phyloP scores from a whole-genome alignment of 1,284 basidiomycete genomes.

The Tilletiopsis washingtonensis region DNA sequence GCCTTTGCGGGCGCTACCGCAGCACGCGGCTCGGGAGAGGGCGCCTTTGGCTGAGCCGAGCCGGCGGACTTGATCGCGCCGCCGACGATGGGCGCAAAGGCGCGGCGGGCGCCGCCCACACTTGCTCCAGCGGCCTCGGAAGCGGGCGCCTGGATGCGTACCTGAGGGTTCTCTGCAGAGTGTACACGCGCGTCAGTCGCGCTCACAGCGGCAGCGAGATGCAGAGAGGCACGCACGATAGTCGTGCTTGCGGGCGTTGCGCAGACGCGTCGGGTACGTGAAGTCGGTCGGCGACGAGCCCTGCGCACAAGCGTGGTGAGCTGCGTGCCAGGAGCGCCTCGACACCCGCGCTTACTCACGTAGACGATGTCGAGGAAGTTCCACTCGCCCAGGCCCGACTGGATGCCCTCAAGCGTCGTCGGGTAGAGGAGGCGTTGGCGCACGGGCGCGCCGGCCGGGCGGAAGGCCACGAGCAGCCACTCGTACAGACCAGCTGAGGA shows the following conservation, averaged over 20 bases:
- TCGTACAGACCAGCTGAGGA: slow-evolving; percentile 35
- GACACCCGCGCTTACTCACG: no score
- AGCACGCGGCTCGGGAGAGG: no score
- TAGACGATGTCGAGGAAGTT: slow-evolving; percentile 39
- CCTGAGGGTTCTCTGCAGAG: slow-evolving; percentile 28
- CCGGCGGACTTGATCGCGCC: no score
- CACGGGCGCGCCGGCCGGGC: slow-evolving; percentile 33
- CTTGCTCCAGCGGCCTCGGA: slow-evolving; percentile 34
- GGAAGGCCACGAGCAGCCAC: slow-evolving; percentile 36
- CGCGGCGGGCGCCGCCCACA: slow-evolving; percentile 27
- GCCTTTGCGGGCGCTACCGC: no score
- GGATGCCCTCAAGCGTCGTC: slow-evolving; percentile 28
- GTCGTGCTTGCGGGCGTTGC: slow-evolving; percentile 38
- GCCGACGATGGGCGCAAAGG: slow-evolving; percentile 27
- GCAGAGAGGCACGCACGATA: slow-evolving; percentile 19
- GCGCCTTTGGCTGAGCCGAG: no score
- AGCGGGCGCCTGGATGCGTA: slow-evolving; percentile 23
- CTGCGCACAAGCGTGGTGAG: neutral
- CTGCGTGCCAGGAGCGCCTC: no score
- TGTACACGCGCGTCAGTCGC: no score
- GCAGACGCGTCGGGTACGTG: slow-evolving; percentile 26
- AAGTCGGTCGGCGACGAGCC: slow-evolving; percentile 27
- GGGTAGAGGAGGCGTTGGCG: slow-evolving; percentile 41
- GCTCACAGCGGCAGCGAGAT: no score
- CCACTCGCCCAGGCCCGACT: slow-evolving; percentile 25